A percentile compares a stretch with the other conserved stretches of the same genome.
These are phyloP conservation scores for Aphanomyces stellatus DNA, from an alignment of 352 stramenopile genomes.

Conservation along the genomic window DNA sequence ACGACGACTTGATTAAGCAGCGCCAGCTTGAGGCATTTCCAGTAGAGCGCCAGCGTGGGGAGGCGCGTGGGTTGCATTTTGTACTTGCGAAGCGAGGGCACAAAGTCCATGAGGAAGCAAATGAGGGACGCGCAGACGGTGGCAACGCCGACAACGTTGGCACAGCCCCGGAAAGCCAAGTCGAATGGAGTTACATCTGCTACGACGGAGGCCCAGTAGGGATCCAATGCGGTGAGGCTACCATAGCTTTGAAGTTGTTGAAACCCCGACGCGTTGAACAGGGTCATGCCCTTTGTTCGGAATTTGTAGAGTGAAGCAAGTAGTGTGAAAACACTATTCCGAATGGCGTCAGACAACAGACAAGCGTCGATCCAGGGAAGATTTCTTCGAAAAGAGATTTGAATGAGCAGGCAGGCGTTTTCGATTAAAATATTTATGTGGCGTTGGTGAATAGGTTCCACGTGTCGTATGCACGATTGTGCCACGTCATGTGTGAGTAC, in stretches of 20 bases:
- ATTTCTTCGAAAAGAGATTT: too few relatives aligned
- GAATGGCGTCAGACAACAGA: too few relatives aligned
- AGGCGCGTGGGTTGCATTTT: constrained; percentile 8
- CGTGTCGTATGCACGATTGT: too few relatives aligned
- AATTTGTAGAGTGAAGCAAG: background rate
- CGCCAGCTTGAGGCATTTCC: constrained; percentile 9
- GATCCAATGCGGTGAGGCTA: background rate
- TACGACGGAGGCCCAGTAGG: background rate
- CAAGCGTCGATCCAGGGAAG: too few relatives aligned
- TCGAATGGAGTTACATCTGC: background rate
- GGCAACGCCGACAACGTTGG: background rate
- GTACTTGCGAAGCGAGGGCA: constrained; percentile 11
- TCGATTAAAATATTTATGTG: too few relatives aligned
- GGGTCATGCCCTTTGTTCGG: too few relatives aligned
- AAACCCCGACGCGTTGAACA: too few relatives aligned
- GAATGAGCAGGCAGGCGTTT: too few relatives aligned
- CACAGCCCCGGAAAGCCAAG: background rate
- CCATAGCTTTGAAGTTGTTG: constrained; percentile 4
- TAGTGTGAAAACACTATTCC: too few relatives aligned
- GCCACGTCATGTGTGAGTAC: too few relatives aligned
- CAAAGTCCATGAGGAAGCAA: background rate
- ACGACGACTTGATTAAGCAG: constrained; percentile 3
- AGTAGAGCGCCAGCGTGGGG: constrained; percentile 1
- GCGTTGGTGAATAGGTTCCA: too few relatives aligned
- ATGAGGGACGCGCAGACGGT: constrained; percentile 9